Evolutionary conservation across 1,139 yeast species (phyloP).

Genomic region (Pichia sp.): DNA sequence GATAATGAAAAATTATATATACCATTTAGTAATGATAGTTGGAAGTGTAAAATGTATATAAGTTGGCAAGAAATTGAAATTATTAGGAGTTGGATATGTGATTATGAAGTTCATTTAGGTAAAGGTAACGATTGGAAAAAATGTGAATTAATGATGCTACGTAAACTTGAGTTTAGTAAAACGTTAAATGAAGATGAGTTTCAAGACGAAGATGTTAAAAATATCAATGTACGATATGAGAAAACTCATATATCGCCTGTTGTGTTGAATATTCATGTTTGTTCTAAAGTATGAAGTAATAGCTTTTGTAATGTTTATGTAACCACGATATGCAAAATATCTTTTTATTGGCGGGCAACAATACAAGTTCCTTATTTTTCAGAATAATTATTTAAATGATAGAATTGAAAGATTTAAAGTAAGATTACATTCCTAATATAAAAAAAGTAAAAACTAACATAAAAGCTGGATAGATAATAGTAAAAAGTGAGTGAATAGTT

Average conservation of each 20-base stretch:
- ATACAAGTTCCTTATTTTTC: no score
- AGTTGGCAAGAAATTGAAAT: constrained; percentile 17
- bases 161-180: constrained; percentile 2
- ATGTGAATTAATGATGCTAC: constrained; percentile 9
- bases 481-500: neutral
- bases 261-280: constrained; percentile 22
- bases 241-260: constrained; percentile 19
- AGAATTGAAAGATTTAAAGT: neutral
- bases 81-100: constrained; percentile 11
- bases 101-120: constrained; percentile 3
- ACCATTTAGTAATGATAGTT: constrained; percentile 22
- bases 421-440: constrained; percentile 4
- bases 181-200: constrained; percentile 9
- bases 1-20: constrained; percentile 16
- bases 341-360: no score
- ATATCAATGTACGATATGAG: constrained; percentile 16
- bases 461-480: neutral
- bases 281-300: constrained; percentile 10
- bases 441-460: neutral
- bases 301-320: no score
- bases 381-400: no score
- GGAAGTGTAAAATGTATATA: constrained; percentile 25
- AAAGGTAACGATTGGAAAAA: constrained; percentile 6
- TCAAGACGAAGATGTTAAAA: constrained; percentile 11
- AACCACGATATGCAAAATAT: no score